Evolutionary conservation across 192 early-diverging fungal genomes (phyloP).

Genomic region (Funneliformis geosporum): DNA sequence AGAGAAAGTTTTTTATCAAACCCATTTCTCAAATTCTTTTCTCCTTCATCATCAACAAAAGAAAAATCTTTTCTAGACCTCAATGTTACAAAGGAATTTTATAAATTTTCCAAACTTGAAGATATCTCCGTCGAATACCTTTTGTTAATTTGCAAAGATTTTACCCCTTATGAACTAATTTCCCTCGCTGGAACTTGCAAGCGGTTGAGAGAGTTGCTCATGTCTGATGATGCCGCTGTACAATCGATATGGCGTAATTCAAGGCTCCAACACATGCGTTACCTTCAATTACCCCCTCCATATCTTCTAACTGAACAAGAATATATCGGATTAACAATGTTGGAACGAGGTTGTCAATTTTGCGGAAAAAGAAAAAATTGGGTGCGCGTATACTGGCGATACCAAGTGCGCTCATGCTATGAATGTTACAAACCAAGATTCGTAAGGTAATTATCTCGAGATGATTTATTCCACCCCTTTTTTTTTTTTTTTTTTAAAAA

Average conservation of each 20-base stretch:
- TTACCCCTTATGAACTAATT: slow-evolving; percentile 4
- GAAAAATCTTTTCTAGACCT: neutral
- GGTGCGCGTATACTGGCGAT: neutral
- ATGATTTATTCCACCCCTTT: neutral
- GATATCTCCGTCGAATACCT: neutral
- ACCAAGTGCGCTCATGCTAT: neutral
- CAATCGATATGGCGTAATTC: slow-evolving; percentile 11
- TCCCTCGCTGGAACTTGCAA: neutral
- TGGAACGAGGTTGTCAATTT: slow-evolving; percentile 7
- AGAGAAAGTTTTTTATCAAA: neutral
- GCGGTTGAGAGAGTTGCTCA: neutral
- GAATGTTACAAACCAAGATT: neutral
- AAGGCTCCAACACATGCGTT: neutral
- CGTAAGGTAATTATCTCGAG: neutral
- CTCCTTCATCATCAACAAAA: neutral
- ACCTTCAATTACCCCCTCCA: slow-evolving; percentile 9
- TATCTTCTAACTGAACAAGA: slow-evolving; percentile 14
- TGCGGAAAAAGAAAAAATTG: neutral
- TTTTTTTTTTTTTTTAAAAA: neutral
- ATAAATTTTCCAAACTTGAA: neutral
- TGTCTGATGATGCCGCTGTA: neutral
- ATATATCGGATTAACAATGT: neutral
- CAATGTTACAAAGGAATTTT: neutral
- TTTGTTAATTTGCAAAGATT: slow-evolving; percentile 5
- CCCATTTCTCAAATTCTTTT: neutral